Evolutionary conservation across 1,284 basidiomycete genomes (phyloP).

Genomic region (Kalmanozyma brasiliensis): DNA sequence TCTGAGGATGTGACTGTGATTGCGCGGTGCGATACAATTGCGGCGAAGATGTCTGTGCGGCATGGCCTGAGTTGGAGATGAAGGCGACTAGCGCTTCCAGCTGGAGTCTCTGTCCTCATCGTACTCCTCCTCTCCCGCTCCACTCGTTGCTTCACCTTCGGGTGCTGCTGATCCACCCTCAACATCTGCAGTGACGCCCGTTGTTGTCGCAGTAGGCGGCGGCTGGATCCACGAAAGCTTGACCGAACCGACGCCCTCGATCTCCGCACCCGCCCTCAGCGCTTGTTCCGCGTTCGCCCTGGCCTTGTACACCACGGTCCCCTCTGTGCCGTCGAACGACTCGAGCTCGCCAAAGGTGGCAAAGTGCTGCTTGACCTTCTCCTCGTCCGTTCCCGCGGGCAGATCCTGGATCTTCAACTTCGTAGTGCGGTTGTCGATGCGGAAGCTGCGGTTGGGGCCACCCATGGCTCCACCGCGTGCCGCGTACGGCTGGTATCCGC

Average conservation of each 20-base stretch:
- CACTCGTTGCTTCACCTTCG: conserved; percentile 2
- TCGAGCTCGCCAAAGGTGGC: conserved; percentile 53
- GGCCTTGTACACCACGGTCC: conserved; percentile 54
- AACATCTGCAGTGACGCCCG: conserved; percentile 1
- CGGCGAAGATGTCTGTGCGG: too few relatives aligned
- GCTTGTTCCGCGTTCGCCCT: conserved; percentile 57
- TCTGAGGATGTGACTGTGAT: too few relatives aligned
- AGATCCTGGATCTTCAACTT: conserved; percentile 80
- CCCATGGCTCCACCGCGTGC: conserved; percentile 73
- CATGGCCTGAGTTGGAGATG: background rate
- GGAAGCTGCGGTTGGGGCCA: conserved; percentile 72
- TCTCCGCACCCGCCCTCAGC: conserved; percentile 49
- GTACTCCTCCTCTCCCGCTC: conserved; percentile 31
- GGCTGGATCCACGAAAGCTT: conserved; percentile 60
- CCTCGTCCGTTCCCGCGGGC: conserved; percentile 70
- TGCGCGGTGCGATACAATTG: too few relatives aligned
- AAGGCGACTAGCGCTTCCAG: conserved; percentile 50
- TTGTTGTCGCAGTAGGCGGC: conserved; percentile 4
- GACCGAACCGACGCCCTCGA: conserved; percentile 58
- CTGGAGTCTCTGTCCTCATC: conserved; percentile 55
- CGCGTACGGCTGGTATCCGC: conserved; percentile 79
- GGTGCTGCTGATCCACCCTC: background rate
- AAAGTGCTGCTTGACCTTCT: conserved; percentile 81
- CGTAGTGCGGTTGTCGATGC: conserved; percentile 89
- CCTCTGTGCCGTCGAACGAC: conserved; percentile 29